phyloP scores from a whole-genome alignment of 83 land plant species.

The Picea abies region DNA sequence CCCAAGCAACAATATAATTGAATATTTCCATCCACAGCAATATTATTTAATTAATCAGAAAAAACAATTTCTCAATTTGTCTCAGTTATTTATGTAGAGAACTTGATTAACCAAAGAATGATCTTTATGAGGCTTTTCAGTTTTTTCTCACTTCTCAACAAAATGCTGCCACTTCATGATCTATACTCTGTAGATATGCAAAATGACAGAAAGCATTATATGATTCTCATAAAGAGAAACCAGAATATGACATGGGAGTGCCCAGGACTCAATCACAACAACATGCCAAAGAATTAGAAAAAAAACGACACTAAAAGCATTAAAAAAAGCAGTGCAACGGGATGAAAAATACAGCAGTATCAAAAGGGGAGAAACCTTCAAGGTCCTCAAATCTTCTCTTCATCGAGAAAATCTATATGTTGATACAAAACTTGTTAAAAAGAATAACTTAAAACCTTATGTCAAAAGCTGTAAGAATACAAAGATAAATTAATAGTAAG shows the following conservation, averaged over 20 bases:
- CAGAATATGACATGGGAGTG: background rate
- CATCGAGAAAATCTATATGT: background rate
- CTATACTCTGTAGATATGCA: background rate
- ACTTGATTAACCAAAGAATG: background rate
- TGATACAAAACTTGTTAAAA: background rate
- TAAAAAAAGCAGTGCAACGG: background rate
- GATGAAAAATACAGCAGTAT: background rate
- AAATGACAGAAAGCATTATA: background rate
- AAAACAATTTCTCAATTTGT: background rate
- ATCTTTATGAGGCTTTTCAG: background rate
- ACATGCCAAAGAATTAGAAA: background rate
- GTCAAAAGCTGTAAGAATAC: constrained; percentile 6
- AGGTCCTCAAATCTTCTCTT: background rate
- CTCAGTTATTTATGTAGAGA: background rate
- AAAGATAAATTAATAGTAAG: background rate
- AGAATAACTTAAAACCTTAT: background rate
- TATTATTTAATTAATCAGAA: background rate
- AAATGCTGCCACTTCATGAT: background rate
- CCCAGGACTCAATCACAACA: background rate
- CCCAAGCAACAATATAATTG: background rate
- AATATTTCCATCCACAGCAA: background rate
- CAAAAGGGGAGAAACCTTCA: background rate
- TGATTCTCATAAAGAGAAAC: background rate
- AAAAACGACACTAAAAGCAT: background rate
- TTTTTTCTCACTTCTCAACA: too few relatives aligned